Evolutionary conservation across 176 grass and related monocot genomes (phyloP), one percentile per base, ranked within the genome.

Genomic region (Typha latifolia): DNA sequence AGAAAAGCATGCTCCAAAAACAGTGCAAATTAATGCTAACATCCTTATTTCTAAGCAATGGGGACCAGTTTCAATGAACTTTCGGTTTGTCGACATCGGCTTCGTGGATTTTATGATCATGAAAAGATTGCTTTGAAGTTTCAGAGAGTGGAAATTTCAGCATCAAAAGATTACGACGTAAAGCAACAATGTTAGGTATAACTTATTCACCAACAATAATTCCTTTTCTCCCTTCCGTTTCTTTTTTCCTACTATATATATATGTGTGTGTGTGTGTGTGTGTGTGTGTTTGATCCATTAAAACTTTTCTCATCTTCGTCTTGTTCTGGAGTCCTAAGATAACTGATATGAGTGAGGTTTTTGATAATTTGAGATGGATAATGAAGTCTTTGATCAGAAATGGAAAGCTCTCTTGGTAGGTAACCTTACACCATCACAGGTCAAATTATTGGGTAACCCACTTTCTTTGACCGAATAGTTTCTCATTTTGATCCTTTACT

Each of bases 81-180:
- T 48, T 72, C 31, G 69, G 29, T 70, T 75, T 69, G 85, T 81
- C 82, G 51, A 66, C 75, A 64, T 85, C 69, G 79, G 83, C 78
- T 69, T 86, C 63, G 76, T 61, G 69, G 61, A 53, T 72, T 34
- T 62, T 86, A 59, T 74, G 69, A 89, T 95, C 77, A 89, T 81
- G 80, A 82, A 95, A 83, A 86, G 62, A 86, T 89, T 69, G 85
- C 85, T 85, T 89, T 76, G 53, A 83, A 89, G 80, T 69, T 82
- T 73, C 75, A 51, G 32, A 64, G 73, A 63, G 76, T 80, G 69
- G 62, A 72, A 89, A 85, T 78, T 66, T 64, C 76, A 80, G 80
- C 75, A 84, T 84, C 83, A 67, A 61, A 81, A 69, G 70, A 70
- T 61, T 62, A 49, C 72, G 78, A 63, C 61, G 32, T 70, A 43